Percentiles rank a stretch among this genome's conserved stretches.
Conservation (phyloP, 2,329 filamentous ascomycete genomes). For the Colletotrichum eleusines region DNA sequence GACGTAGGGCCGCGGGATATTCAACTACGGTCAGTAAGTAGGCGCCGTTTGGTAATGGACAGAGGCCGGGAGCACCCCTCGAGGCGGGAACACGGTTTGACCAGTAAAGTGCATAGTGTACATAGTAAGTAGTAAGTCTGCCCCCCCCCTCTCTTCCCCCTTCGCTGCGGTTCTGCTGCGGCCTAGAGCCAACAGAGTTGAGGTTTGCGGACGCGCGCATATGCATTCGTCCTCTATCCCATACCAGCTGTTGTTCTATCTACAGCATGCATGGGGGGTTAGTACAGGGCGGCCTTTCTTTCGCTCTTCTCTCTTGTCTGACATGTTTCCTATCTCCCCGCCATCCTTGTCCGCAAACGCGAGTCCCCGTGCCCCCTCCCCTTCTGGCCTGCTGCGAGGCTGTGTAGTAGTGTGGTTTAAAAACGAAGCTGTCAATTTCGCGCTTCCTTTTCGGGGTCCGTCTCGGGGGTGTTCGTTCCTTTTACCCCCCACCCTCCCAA, state of each 20-base stretch:
- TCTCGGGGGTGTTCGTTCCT: not conserved
- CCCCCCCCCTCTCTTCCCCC: too few relatives aligned
- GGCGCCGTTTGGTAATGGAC: not conserved
- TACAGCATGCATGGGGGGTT: too few relatives aligned
- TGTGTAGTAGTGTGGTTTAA: slow-evolving; percentile 20
- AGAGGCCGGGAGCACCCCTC: slow-evolving; percentile 23
- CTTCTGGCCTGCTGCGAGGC: slow-evolving; percentile 20
- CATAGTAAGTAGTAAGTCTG: too few relatives aligned
- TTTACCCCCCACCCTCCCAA: slow-evolving; percentile 18
- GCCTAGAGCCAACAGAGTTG: not conserved
- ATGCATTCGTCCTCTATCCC: slow-evolving; percentile 23
- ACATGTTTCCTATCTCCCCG: not conserved
- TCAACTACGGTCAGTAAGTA: too few relatives aligned
- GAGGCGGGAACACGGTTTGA: slow-evolving; percentile 10
- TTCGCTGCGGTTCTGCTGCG: not conserved
- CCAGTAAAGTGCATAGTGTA: too few relatives aligned
- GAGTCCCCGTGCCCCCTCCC: not conserved
- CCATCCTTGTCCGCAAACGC: not conserved
- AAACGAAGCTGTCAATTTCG: slow-evolving; percentile 9
- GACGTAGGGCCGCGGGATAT: slow-evolving; percentile 5
- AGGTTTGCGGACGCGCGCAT: not conserved
- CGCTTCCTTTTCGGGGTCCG: slow-evolving; percentile 6
- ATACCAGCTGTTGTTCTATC: not conserved
- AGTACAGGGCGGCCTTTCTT: not conserved
- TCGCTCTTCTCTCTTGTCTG: not conserved